Percentiles rank a stretch among this genome's conserved stretches.
Conservation (phyloP, 805 yeast genomes). For the Candida wancherniae region DNA sequence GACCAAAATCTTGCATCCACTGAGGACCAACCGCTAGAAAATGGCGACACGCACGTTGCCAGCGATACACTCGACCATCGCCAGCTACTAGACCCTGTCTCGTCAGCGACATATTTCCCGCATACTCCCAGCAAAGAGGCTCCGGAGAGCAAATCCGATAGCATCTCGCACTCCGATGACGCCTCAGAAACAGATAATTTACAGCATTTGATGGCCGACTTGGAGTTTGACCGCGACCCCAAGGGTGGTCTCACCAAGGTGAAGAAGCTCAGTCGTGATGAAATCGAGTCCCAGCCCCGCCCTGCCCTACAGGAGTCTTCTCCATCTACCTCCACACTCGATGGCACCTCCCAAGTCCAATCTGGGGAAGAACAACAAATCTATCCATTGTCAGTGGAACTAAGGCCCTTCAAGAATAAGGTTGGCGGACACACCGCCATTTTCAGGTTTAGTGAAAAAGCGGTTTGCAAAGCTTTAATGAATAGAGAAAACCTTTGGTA, state of each 20-base stretch:
- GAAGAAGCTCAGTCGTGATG: constrained; percentile 12
- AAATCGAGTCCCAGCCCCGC: constrained; percentile 2
- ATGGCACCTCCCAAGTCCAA: background rate
- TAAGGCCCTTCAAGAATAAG: constrained; percentile 85
- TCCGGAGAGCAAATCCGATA: constrained; percentile 10
- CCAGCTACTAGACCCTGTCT: constrained; percentile 48
- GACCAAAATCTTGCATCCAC: constrained; percentile 5
- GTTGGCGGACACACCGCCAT: constrained; percentile 99
- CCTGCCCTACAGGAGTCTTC: constrained; percentile 3
- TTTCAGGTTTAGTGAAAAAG: constrained; percentile 82
- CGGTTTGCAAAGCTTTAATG: constrained; percentile 90
- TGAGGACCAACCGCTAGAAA: constrained; percentile 1
- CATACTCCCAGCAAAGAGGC: constrained; percentile 42
- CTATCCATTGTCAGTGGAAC: constrained; percentile 77
- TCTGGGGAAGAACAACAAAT: constrained; percentile 1
- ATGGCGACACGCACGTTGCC: background rate
- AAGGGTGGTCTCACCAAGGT: constrained; percentile 29
- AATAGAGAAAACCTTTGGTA: constrained; percentile 90
- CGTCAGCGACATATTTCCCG: constrained; percentile 69
- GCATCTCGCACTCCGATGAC: constrained; percentile 3
- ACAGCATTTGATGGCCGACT: constrained; percentile 47
- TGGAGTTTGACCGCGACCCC: constrained; percentile 40
- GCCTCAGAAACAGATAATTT: constrained; percentile 19
- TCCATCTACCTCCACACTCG: background rate
- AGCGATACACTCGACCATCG: constrained; percentile 2